These are phyloP conservation scores for Zygoascus bituminiphila DNA, from an alignment of 805 yeast genomes.

Conservation along the genomic window DNA sequence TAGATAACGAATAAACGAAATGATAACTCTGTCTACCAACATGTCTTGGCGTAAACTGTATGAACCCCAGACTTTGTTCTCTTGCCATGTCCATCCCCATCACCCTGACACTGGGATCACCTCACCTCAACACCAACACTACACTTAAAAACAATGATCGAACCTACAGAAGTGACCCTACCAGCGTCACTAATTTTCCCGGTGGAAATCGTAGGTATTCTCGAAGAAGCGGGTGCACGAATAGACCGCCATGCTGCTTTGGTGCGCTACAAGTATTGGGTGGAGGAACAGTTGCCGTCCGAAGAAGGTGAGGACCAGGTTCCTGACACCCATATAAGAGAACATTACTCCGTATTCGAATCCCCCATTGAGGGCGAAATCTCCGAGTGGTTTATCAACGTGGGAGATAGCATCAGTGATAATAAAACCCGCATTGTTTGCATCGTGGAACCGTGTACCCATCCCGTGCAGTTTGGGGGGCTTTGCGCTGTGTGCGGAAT, in stretches of 20 bases:
- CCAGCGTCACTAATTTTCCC: slow-evolving; percentile 66
- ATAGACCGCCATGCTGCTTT: slow-evolving; percentile 47
- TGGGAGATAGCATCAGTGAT: slow-evolving; percentile 50
- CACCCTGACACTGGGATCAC: too few species aligned
- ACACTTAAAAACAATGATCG: neutral
- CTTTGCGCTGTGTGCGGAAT: slow-evolving; percentile 90
- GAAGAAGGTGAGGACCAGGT: slow-evolving; percentile 18
- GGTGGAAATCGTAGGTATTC: slow-evolving; percentile 48
- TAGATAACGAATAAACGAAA: too few species aligned
- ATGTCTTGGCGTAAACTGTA: too few species aligned
- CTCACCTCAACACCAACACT: too few species aligned
- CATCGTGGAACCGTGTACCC: slow-evolving; percentile 78
- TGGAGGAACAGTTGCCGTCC: slow-evolving; percentile 35
- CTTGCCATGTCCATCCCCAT: neutral
- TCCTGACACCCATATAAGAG: slow-evolving; percentile 24
- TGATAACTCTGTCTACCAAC: too few species aligned
- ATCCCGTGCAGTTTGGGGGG: slow-evolving; percentile 90
- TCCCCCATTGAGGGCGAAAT: slow-evolving; percentile 73
- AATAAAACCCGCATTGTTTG: slow-evolving; percentile 43
- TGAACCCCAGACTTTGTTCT: too few species aligned
- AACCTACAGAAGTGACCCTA: slow-evolving; percentile 40
- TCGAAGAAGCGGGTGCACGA: slow-evolving; percentile 33
- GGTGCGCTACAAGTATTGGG: slow-evolving; percentile 59
- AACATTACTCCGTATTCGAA: slow-evolving; percentile 50
- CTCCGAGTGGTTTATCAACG: slow-evolving; percentile 39